Conservation (phyloP, 2,329 filamentous ascomycete genomes). For the Diaporthe sp. region DNA sequence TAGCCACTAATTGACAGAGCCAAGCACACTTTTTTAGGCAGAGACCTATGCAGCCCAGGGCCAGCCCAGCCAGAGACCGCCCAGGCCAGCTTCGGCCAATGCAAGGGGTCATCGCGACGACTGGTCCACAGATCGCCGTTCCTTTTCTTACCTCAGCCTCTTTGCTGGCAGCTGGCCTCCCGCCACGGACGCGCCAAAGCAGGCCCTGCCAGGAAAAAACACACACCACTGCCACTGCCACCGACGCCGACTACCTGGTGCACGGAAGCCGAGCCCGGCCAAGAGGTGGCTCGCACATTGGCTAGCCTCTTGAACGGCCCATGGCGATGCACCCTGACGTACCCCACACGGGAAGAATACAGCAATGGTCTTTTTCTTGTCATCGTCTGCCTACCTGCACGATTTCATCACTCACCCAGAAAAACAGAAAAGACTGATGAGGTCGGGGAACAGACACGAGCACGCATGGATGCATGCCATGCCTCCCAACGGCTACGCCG, state of each 20-base stretch:
- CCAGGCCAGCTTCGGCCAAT: background rate
- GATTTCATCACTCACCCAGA: background rate
- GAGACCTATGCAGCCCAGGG: background rate
- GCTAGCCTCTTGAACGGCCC: background rate
- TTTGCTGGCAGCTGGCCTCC: too few relatives aligned
- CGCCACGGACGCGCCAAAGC: too few relatives aligned
- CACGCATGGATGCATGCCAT: background rate
- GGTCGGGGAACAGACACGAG: background rate
- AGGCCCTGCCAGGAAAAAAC: background rate
- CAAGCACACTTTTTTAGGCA: slow-evolving; percentile 19
- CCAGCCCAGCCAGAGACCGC: background rate
- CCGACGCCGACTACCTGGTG: too few relatives aligned
- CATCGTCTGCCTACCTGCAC: background rate
- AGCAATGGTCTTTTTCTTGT: background rate
- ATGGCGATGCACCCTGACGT: background rate
- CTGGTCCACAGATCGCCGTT: background rate
- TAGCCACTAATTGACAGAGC: background rate
- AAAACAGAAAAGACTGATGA: background rate
- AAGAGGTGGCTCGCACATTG: slow-evolving; percentile 9
- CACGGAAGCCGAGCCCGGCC: slow-evolving; percentile 14
- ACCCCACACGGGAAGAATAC: background rate
- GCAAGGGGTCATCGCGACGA: background rate
- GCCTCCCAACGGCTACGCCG: background rate
- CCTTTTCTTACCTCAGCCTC: background rate
- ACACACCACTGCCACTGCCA: slow-evolving; percentile 1